Percentiles rank a stretch among this genome's conserved stretches.
phyloP scores from a whole-genome alignment of 1,139 yeast genomes.

The Debaryomyces udenii region DNA sequence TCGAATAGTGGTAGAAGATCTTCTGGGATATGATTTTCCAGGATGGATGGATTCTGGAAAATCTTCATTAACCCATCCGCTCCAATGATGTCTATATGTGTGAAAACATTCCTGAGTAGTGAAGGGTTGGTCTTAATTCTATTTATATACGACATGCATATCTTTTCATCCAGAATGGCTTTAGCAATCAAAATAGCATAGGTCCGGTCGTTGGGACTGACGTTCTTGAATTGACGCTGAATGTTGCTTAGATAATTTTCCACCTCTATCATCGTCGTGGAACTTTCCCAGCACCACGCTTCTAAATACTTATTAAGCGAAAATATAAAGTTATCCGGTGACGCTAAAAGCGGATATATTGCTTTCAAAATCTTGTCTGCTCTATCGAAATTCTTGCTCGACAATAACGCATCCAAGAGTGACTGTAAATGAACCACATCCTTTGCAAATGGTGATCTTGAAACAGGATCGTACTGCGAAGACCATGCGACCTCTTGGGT shows the following conservation, averaged over 20 bases:
- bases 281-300: conserved; percentile 33
- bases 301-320: conserved; percentile 44
- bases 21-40: conserved; percentile 35
- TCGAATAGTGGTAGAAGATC: conserved; percentile 37
- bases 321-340: conserved; percentile 36
- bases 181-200: conserved; percentile 43
- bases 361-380: conserved; percentile 71
- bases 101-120: conserved; percentile 44
- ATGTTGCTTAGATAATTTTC: conserved; percentile 32
- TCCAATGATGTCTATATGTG: conserved; percentile 71
- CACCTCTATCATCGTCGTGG: conserved; percentile 30
- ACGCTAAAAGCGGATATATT: conserved; percentile 46
- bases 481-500: conserved; percentile 35
- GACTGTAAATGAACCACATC: conserved; percentile 74
- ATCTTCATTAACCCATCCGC: conserved; percentile 56
- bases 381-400: conserved; percentile 66
- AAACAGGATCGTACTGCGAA: conserved; percentile 46
- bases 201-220: conserved; percentile 49
- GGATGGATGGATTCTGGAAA: conserved; percentile 29
- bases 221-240: conserved; percentile 29
- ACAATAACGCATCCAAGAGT: conserved; percentile 76
- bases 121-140: conserved; percentile 11
- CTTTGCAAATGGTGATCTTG: conserved; percentile 52
- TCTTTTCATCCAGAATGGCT: conserved; percentile 24
- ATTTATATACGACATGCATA: conserved; percentile 13